phyloP scores from a whole-genome alignment of 495 filamentous ascomycete species.

The Lentithecium fluviatile region DNA sequence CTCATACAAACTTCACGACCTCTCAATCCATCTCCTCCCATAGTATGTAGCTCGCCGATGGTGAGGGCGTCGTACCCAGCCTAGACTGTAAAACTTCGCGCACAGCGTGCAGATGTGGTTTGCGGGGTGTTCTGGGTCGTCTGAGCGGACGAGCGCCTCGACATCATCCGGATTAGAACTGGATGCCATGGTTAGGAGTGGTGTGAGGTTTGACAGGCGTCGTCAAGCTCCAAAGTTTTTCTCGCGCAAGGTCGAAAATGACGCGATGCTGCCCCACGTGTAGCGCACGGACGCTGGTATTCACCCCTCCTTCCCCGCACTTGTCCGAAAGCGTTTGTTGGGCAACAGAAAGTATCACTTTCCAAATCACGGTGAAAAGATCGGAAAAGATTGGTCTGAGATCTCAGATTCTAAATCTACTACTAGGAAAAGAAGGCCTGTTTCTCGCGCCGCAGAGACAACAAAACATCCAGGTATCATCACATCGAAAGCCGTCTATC shows the following conservation, averaged over 20 bases:
- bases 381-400: too few relatives aligned
- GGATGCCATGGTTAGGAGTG: conserved; percentile 1
- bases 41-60: background rate
- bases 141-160: conserved; percentile 69
- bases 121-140: conserved; percentile 80
- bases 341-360: too few relatives aligned
- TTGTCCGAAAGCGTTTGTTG: background rate
- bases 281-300: background rate
- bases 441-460: background rate
- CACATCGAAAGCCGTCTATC: background rate
- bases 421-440: conserved; percentile 6
- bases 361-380: too few relatives aligned
- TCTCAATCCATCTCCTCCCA: too few relatives aligned
- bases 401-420: background rate
- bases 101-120: conserved; percentile 92
- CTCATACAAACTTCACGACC: background rate
- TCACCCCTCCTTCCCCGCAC: conserved; percentile 1
- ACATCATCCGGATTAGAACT: background rate
- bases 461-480: background rate
- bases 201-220: background rate
- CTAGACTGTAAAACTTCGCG: conserved; percentile 87
- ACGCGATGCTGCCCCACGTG: background rate
- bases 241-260: background rate
- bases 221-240: background rate
- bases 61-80: conserved; percentile 61